These are phyloP conservation scores for Suhomyces faveliae DNA, from an alignment of 805 yeast species.

Conservation along the genomic window DNA sequence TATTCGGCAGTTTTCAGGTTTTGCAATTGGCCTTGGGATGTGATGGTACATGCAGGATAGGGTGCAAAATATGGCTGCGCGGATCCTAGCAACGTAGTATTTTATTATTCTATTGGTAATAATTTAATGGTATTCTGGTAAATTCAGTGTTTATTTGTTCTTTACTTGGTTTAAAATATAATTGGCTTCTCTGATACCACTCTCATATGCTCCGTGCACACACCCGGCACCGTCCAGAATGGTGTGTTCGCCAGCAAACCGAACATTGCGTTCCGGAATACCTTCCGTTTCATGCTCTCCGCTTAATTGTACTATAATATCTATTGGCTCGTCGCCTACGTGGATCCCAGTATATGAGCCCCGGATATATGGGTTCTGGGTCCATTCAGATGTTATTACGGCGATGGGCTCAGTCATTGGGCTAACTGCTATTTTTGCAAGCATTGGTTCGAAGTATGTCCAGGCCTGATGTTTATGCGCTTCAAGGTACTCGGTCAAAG, in stretches of 20 bases:
- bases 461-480: constrained; percentile 52
- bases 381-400: constrained; percentile 66
- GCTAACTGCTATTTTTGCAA: constrained; percentile 26
- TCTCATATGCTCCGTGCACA: constrained; percentile 85
- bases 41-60: background rate
- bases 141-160: too few relatives aligned
- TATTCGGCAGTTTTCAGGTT: too few relatives aligned
- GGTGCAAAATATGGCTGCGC: too few relatives aligned
- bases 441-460: constrained; percentile 56
- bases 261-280: constrained; percentile 52
- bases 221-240: constrained; percentile 86
- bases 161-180: constrained; percentile 23
- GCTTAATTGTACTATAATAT: constrained; percentile 57
- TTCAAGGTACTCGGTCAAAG: constrained; percentile 63
- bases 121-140: too few relatives aligned
- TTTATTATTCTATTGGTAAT: too few relatives aligned
- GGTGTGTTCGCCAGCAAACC: constrained; percentile 94
- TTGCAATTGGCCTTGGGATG: too few relatives aligned
- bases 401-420: constrained; percentile 26
- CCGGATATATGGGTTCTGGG: constrained; percentile 68
- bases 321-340: constrained; percentile 69
- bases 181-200: constrained; percentile 60
- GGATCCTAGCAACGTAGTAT: too few relatives aligned
- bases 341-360: constrained; percentile 80
- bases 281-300: constrained; percentile 36